These are phyloP conservation scores for Citrullus colocynthis DNA, from an alignment of 306 rosid species.

Conservation along the genomic window DNA sequence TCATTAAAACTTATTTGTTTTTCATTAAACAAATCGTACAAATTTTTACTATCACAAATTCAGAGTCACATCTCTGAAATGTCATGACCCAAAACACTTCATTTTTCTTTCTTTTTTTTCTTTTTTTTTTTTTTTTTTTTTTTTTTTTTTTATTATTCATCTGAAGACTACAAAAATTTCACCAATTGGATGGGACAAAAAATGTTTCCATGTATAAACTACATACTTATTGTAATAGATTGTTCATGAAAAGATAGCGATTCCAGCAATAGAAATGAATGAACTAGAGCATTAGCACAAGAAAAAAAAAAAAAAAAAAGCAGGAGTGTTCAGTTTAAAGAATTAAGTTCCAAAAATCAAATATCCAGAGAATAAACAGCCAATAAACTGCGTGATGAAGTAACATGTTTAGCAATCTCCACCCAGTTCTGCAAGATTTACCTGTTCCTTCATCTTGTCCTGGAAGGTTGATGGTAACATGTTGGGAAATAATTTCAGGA, in stretches of 20 bases:
- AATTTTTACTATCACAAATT: background rate
- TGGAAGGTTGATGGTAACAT: constrained; percentile 96
- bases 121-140: too few species aligned
- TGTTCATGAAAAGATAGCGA: background rate
- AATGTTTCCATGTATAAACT: background rate
- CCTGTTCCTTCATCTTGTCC: constrained; percentile 96
- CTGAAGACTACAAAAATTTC: background rate
- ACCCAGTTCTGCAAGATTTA: constrained; percentile 16
- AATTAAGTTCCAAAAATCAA: background rate
- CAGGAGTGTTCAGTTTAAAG: background rate
- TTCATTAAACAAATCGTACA: background rate
- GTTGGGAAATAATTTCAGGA: constrained; percentile 84
- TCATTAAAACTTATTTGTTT: background rate
- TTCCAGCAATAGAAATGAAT: background rate
- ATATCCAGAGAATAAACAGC: background rate
- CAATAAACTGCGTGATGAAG: background rate
- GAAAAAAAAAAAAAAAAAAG: background rate
- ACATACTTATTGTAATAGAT: background rate
- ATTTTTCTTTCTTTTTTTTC: background rate
- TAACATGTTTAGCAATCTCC: constrained; percentile 1
- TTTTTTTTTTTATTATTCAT: background rate
- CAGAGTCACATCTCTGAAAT: background rate
- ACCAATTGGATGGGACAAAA: background rate
- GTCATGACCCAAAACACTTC: background rate
- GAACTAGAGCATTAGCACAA: background rate